Evolutionary conservation across 805 yeast species (phyloP).

Genomic region (Candida corydali): DNA sequence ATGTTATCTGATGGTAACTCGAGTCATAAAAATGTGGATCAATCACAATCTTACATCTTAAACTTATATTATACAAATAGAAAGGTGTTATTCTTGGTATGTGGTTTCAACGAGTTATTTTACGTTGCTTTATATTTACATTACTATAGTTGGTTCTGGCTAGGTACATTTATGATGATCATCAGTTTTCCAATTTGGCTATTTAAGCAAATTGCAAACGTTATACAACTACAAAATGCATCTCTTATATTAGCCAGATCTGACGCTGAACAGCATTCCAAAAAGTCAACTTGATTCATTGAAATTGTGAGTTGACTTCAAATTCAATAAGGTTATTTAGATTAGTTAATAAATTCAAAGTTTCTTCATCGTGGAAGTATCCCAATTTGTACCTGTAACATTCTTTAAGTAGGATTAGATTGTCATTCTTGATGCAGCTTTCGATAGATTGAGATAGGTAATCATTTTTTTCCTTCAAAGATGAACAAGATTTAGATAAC

Average conservation of each 20-base stretch:
- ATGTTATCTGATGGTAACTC: slow-evolving; percentile 73
- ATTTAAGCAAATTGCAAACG: slow-evolving; percentile 86
- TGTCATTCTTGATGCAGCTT: slow-evolving; percentile 38
- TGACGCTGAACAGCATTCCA: slow-evolving; percentile 52
- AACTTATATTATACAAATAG: slow-evolving; percentile 85
- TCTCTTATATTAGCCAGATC: slow-evolving; percentile 71
- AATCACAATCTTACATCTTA: slow-evolving; percentile 66
- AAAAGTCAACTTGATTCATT: background rate
- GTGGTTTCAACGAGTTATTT: slow-evolving; percentile 91
- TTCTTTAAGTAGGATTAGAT: slow-evolving; percentile 33
- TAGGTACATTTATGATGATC: slow-evolving; percentile 56
- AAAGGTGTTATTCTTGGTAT: slow-evolving; percentile 76
- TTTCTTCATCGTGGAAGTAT: slow-evolving; percentile 26
- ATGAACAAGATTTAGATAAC: slow-evolving; percentile 15
- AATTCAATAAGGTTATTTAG: too few relatives aligned
- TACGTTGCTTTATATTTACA: slow-evolving; percentile 84
- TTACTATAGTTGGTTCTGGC: slow-evolving; percentile 57
- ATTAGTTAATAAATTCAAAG: slow-evolving; percentile 12
- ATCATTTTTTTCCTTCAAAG: background rate
- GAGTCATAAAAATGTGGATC: slow-evolving; percentile 79
- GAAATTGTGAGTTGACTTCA: background rate
- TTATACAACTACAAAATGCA: slow-evolving; percentile 84
- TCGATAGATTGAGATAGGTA: slow-evolving; percentile 7
- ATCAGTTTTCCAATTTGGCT: slow-evolving; percentile 80
- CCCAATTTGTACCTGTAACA: slow-evolving; percentile 25